phyloP scores from a whole-genome alignment of 495 filamentous ascomycete genomes.

The Amphirosellinia nigrospora region DNA sequence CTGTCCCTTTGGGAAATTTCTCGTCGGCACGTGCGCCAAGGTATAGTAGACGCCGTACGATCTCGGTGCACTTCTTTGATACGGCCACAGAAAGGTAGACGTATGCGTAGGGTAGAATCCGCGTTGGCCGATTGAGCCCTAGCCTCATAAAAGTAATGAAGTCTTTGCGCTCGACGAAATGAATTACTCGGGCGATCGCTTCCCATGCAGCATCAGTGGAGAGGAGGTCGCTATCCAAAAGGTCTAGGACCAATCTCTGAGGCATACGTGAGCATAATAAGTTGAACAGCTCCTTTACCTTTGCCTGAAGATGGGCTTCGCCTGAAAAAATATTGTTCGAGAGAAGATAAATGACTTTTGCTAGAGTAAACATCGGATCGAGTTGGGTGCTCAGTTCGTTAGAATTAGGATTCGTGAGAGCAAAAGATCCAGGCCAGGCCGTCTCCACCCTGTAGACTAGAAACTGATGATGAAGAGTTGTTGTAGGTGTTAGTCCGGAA shows the following conservation, averaged over 20 bases:
- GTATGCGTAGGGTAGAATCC: constrained; percentile 12
- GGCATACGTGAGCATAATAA: constrained; percentile 18
- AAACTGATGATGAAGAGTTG: not conserved
- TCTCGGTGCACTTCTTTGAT: constrained; percentile 16
- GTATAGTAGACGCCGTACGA: constrained; percentile 20
- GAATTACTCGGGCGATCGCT: not conserved
- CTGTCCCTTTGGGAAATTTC: not conserved
- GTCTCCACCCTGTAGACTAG: not conserved
- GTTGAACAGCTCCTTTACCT: constrained; percentile 7
- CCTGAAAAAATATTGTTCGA: not conserved
- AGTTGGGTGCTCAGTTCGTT: not conserved
- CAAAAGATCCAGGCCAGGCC: not conserved
- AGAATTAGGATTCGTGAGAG: not conserved
- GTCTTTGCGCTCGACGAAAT: constrained; percentile 3
- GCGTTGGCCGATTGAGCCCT: constrained; percentile 12
- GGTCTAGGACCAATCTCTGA: not conserved
- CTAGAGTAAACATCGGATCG: not conserved
- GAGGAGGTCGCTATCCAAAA: constrained; percentile 18
- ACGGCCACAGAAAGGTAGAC: constrained; percentile 19
- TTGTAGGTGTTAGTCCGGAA: not conserved
- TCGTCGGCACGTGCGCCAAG: constrained; percentile 24
- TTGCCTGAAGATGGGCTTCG: too few species aligned
- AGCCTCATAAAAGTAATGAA: constrained; percentile 19
- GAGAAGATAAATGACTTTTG: not conserved
- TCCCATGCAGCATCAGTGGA: constrained; percentile 23